Base-by-base conservation (phyloP, 352 stramenopile species). In the Pythium phragmiticola region DNA sequence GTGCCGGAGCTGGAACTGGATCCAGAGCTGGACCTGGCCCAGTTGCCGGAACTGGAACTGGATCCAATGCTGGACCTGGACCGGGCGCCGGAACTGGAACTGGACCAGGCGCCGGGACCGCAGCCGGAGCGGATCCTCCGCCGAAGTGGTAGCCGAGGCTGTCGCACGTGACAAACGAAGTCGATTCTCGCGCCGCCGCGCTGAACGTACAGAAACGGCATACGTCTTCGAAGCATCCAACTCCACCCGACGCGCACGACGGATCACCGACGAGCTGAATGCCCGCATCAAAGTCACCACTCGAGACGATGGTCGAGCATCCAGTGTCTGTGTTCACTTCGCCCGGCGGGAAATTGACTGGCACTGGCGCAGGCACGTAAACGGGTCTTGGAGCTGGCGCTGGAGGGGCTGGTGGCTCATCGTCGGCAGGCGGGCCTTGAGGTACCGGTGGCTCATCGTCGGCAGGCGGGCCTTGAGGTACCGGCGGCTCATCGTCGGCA, bases 151-250 rank as follows among this genome's bases (percentile, higher is more conserved):
- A 55, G 17, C 57, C 63, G 11, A 70, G 28, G 28, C 26, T 41
- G 9, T 43, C n/a, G 34, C 60, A 66, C 7, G 50, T 26, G 16
- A 43, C 17, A 19, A 67, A 45, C 47, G 66, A 42, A 21, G 41
- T 46, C 19, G 58, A 70, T 23, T 59, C 8, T 12, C 23, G 11
- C 37, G 37, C 36, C 5, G 65, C 63, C 17, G 54, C 17, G 14
- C 19, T 12, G 36, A 45, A 48, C 62, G 63, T 51, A 34, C 73
- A 83, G 52, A 73, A 80, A 39, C 73, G 68, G 42, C 75, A 83
- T 11, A 77, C 51, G 16, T 72, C 28, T 28, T 39, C 21, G 47
- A 58, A 74, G 14, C 63, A 46, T 9, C 39, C 39, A 7, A 19
- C 1, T n/a, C 17, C 39, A 46, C 60, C 64, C 34, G 39, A 23